Evolutionary conservation across 2,329 filamentous ascomycete genomes (phyloP).

Genomic region (Sclerotinia trifoliorum): DNA sequence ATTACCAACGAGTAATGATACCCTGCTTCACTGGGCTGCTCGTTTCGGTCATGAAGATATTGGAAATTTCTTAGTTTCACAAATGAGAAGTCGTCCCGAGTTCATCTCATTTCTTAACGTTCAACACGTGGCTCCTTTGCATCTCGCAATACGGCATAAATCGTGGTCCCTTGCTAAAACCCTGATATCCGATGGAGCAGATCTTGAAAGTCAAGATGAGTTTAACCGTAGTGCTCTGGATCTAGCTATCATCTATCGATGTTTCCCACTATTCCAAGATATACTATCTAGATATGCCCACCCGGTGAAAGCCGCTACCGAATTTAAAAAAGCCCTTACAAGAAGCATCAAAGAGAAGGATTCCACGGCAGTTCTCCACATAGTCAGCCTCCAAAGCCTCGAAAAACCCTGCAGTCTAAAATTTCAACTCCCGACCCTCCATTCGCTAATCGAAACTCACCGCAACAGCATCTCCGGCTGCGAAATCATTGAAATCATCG

Average conservation of each 20-base stretch:
- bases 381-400: not conserved
- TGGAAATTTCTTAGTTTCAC: slow-evolving; percentile 8
- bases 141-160: not conserved
- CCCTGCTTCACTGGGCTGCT: slow-evolving; percentile 13
- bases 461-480: not conserved
- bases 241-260: not conserved
- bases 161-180: not conserved
- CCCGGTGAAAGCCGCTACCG: not conserved
- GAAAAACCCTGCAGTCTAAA: not conserved
- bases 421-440: slow-evolving; percentile 10
- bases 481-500: not conserved
- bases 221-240: not conserved
- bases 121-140: slow-evolving; percentile 5
- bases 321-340: slow-evolving; percentile 5
- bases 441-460: slow-evolving; percentile 10
- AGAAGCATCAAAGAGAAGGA: not conserved
- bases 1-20: not conserved
- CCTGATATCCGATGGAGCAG: slow-evolving; percentile 3
- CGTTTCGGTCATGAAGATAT: slow-evolving; percentile 13
- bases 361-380: not conserved
- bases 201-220: not conserved
- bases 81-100: slow-evolving; percentile 10
- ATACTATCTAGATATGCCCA: not conserved
- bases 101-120: not conserved
- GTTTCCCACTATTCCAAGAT: not conserved